phyloP scores from a whole-genome alignment of 106 monocot species.

The Dioscorea dumetorum region DNA sequence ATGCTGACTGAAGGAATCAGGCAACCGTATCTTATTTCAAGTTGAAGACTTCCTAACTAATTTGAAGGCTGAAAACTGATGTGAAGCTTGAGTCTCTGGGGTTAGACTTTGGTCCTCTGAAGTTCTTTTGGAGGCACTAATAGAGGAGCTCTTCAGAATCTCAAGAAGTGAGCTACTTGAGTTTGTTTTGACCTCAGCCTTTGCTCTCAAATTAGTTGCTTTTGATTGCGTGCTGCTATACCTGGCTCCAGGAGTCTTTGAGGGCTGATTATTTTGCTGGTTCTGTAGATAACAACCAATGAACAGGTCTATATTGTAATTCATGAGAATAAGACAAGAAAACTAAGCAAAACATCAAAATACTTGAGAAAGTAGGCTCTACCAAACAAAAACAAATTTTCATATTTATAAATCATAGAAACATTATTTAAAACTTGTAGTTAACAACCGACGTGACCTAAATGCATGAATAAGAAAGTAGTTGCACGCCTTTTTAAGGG shows the following conservation, averaged over 20 bases:
- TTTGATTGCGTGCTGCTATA: conserved; percentile 36
- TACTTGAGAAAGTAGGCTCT: neutral
- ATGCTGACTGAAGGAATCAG: too few species aligned
- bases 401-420: neutral
- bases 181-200: neutral
- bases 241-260: conserved; percentile 22
- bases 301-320: neutral
- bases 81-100: conserved; percentile 39
- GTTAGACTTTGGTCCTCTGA: neutral
- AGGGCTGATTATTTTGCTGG: conserved; percentile 21
- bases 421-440: neutral
- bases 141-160: conserved; percentile 53
- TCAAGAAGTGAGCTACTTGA: conserved; percentile 58
- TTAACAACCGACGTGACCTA: neutral
- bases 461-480: neutral
- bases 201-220: conserved; percentile 15
- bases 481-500: neutral
- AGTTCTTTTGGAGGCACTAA: conserved; percentile 25
- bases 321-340: neutral
- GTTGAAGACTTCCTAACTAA: conserved; percentile 25
- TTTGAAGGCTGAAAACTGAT: conserved; percentile 62
- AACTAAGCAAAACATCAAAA: neutral
- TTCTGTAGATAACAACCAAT: conserved; percentile 23
- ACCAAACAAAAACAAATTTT: neutral
- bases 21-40: conserved; percentile 15